Conservation (phyloP, 352 stramenopile species). For the Phytophthora niederhauseri region DNA sequence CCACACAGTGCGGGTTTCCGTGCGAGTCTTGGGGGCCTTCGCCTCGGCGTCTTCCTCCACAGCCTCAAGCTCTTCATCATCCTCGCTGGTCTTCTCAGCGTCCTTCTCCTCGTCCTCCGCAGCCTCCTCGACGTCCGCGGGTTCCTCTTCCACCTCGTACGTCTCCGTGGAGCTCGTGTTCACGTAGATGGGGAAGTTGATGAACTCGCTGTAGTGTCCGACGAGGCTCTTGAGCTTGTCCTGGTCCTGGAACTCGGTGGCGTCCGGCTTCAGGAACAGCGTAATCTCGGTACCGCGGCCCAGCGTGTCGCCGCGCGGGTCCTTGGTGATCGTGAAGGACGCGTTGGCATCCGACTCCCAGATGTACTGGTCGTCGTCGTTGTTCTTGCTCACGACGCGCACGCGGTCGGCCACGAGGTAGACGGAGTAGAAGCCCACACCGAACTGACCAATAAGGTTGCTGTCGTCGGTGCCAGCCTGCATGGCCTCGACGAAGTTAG, state of each 20-base stretch:
- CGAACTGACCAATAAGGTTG: slow-evolving; percentile 99
- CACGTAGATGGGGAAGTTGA: slow-evolving; percentile 99
- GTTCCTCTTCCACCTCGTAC: slow-evolving; percentile 92
- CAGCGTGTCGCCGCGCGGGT: slow-evolving; percentile 96
- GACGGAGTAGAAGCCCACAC: slow-evolving; percentile 99
- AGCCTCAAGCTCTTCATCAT: slow-evolving; percentile 73
- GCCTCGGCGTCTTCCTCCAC: slow-evolving; percentile 69
- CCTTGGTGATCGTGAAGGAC: slow-evolving; percentile 96
- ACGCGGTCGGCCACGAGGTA: slow-evolving; percentile 98
- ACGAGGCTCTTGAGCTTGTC: slow-evolving; percentile 96
- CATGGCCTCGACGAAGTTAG: slow-evolving; percentile 98
- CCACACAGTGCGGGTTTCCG: slow-evolving; percentile 94
- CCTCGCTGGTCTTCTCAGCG: slow-evolving; percentile 45
- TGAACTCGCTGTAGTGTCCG: slow-evolving; percentile 99
- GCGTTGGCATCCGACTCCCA: slow-evolving; percentile 98
- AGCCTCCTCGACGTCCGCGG: slow-evolving; percentile 57
- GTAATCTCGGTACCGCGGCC: slow-evolving; percentile 98
- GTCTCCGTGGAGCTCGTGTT: slow-evolving; percentile 92
- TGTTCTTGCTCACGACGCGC: slow-evolving; percentile 97
- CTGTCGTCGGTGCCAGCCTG: slow-evolving; percentile 92
- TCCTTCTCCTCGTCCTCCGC: slow-evolving; percentile 62
- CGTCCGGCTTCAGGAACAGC: slow-evolving; percentile 99
- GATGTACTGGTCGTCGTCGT: slow-evolving; percentile 97
- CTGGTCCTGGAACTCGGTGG: slow-evolving; percentile 95
- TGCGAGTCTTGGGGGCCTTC: slow-evolving; percentile 83